Conservation (phyloP, 2,329 filamentous ascomycete genomes). For the Fusarium tricinctum region DNA sequence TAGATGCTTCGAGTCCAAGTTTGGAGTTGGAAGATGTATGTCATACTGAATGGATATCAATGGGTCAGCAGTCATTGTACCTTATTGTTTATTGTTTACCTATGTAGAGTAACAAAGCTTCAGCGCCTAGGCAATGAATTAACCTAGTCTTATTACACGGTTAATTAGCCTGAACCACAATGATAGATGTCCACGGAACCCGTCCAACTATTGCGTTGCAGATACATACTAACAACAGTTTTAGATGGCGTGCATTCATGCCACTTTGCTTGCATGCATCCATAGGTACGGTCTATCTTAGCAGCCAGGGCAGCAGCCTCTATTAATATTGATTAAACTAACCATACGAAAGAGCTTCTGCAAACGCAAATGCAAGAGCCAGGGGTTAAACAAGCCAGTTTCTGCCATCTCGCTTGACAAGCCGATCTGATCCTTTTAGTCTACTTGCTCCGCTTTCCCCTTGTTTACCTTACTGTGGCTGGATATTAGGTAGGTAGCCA, state of each 20-base stretch:
- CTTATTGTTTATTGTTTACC: neutral
- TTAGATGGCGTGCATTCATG: conserved; percentile 21
- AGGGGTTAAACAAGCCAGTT: conserved; percentile 25
- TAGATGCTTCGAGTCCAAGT: conserved; percentile 13
- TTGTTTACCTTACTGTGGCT: neutral
- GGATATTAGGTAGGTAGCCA: conserved; percentile 15
- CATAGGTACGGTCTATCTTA: neutral
- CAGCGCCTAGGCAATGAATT: neutral
- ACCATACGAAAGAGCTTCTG: conserved; percentile 6
- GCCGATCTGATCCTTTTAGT: conserved; percentile 30
- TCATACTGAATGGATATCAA: neutral
- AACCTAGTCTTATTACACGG: neutral
- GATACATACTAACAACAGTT: neutral
- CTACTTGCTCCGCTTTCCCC: conserved; percentile 27
- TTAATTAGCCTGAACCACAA: conserved; percentile 8
- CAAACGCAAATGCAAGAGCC: conserved; percentile 19
- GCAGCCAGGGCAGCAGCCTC: neutral
- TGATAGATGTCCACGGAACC: neutral
- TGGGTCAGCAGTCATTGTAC: neutral
- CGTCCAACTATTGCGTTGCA: conserved; percentile 1
- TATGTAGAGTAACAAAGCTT: neutral
- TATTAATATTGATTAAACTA: neutral
- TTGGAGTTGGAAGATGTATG: neutral
- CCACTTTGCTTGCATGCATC: neutral
- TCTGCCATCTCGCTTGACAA: conserved; percentile 41